Percentiles rank a stretch among this genome's conserved stretches.
These are phyloP conservation scores for Copromyces sp. DNA, from an alignment of 495 filamentous ascomycete species.

Conservation along the genomic window DNA sequence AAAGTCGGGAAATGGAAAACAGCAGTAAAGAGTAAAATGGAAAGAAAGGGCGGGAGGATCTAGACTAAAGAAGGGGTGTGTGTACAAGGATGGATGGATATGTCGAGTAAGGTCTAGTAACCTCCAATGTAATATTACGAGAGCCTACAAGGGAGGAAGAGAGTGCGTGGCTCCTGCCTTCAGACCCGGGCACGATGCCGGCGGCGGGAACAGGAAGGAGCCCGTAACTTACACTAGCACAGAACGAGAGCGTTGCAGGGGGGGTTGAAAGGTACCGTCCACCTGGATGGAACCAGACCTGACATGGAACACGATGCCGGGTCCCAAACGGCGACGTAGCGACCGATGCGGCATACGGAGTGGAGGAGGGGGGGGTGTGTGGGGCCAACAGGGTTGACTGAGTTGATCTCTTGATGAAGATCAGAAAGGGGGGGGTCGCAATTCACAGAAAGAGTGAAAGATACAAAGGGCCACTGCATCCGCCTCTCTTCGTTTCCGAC, in stretches of 20 bases:
- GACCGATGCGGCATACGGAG: background rate
- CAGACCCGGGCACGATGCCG: slow-evolving; percentile 6
- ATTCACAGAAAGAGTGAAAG: background rate
- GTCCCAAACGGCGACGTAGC: slow-evolving; percentile 1
- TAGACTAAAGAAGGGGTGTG: slow-evolving; percentile 9
- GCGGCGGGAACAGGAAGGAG: slow-evolving; percentile 4
- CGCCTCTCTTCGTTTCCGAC: background rate
- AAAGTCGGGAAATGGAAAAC: background rate
- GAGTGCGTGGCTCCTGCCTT: background rate
- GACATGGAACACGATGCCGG: background rate
- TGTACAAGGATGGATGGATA: background rate
- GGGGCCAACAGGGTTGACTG: background rate
- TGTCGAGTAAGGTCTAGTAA: background rate
- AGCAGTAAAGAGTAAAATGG: background rate
- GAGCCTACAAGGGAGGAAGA: slow-evolving; percentile 4
- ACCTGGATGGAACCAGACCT: background rate
- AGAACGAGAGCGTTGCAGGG: background rate
- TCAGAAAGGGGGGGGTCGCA: background rate
- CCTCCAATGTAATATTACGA: background rate
- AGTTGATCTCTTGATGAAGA: background rate
- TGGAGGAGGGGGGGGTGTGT: background rate
- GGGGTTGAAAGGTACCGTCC: background rate
- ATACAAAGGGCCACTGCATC: background rate
- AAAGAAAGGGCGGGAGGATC: slow-evolving; percentile 7
- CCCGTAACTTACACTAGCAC: background rate